phyloP scores from a whole-genome alignment of 2,329 filamentous ascomycete genomes.

The Aspergillus terreus region DNA sequence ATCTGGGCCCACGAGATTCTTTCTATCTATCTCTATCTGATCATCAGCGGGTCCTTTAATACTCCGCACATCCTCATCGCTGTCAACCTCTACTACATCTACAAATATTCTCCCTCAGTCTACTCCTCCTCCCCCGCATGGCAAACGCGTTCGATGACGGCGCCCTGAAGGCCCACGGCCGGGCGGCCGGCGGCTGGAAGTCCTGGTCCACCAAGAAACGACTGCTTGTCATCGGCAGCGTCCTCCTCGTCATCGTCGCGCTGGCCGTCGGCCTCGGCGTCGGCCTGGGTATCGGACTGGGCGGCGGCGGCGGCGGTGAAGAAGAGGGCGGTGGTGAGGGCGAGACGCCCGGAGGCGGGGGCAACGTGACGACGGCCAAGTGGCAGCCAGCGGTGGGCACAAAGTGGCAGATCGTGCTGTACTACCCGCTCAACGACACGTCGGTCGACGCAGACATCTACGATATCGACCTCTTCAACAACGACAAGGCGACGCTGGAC shows the following conservation, averaged over 20 bases:
- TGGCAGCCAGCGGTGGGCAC: slow-evolving; percentile 54
- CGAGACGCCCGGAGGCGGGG: slow-evolving; percentile 1
- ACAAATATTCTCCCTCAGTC: not conserved
- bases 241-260: slow-evolving; percentile 37
- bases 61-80: not conserved
- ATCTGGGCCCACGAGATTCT: too few species aligned
- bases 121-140: slow-evolving; percentile 3
- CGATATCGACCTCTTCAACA: slow-evolving; percentile 60
- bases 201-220: slow-evolving; percentile 33
- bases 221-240: slow-evolving; percentile 21
- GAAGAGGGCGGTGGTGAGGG: slow-evolving; percentile 21
- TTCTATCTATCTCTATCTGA: not conserved
- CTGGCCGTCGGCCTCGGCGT: slow-evolving; percentile 45
- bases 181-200: slow-evolving; percentile 19
- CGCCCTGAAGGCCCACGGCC: slow-evolving; percentile 13
- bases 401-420: slow-evolving; percentile 62
- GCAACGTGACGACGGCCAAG: slow-evolving; percentile 22
- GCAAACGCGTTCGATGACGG: slow-evolving; percentile 5
- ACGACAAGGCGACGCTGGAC: slow-evolving; percentile 44
- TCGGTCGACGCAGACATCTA: slow-evolving; percentile 54
- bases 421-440: slow-evolving; percentile 38
- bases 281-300: slow-evolving; percentile 56
- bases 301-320: slow-evolving; percentile 23
- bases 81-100: not conserved
- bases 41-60: not conserved